Evolutionary conservation across 31 red algal genomes (phyloP), one percentile per base, ranked within the genome.

Genomic region (Endocladia muricata): DNA sequence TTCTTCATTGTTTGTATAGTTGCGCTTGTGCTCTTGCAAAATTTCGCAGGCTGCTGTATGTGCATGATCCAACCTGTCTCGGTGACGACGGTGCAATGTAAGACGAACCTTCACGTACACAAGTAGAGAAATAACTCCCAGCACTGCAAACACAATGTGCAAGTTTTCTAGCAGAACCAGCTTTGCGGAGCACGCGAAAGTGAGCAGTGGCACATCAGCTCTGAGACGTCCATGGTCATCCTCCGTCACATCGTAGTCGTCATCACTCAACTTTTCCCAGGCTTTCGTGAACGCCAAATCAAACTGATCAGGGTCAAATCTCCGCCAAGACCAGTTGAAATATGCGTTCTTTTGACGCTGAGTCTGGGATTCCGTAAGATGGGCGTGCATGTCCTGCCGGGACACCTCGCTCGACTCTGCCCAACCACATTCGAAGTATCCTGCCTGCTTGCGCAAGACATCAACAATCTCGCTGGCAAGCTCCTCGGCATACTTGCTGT

Each of bases 21-120:
- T 41, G 9, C 35, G 37, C 37, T 77, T 63, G 49, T 86, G 83
- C 38, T 68, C 38, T 70, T 43, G 42, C 31, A 86, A 41, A 8
- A 63, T 15, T 2, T 78, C 83, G 15, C 68, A 19, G 26, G 83
- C 58, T 29, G 21, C 26, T 23, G 58, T 21, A 58, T 78, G 41
- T 3, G 51, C 64, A 37, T 47, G 9, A 7, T 64, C 37, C 37
- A 76, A 21, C 29, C 70, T 25, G 19, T 54, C 36, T 56, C 71
- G 30, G 2, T 51, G 72, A 6, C 62, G 41, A 41, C 73, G 28
- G 21, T 21, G 0, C 0, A 70, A 9, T 35, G 41, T 55, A 1
- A 71, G 15, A 37, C 37, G 37, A 4, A 55, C 26, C 37, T 49
- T 51, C 28, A 86, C 9, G 51, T 49, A 70, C 2, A 86, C 2